Evolutionary conservation across 2,329 filamentous ascomycete genomes (phyloP), one percentile per base, ranked within the genome.

Genomic region (Colletotrichum musae): DNA sequence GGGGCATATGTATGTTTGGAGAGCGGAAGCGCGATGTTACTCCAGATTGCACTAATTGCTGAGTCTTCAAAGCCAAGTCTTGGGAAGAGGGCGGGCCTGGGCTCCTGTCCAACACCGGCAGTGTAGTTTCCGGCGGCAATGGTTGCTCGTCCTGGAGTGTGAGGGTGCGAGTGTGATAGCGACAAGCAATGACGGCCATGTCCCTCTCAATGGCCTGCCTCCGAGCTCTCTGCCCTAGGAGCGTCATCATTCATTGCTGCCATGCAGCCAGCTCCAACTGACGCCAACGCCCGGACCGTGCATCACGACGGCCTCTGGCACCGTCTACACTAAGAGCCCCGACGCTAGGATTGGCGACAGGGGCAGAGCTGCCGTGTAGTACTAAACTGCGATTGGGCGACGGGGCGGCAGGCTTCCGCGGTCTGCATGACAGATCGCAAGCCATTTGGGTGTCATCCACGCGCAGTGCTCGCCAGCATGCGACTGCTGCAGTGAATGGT

Each of bases 1-100:
- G 24, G 60, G 21, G 21, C 51, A 61, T 28, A 65, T 67, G 63
- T 28, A 65, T 67, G 63, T 28, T 58, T 28, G 62, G 61, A 39
- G 50, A 67, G 32, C 62, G 56, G 47, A 56, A 67, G 32, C 62
- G 56, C 62, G 66, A 69, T 69, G 62, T 57, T 45, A 69, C 56
- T 54, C 16, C 50, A 59, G 52, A 54, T 56, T 52, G 41, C n/a
- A 50, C 62, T 28, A 6, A 32, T 54, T 47, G 24, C 24, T 43
- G 18, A 28, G 28, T 47, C 26, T 7, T 16, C 24, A 41, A 43
- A 26, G 21, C 15, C 16, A 24, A 15, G 45, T 26, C 12, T 24
- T 32, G 45, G 13, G 13, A 16, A 51, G n/a, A 10, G 28, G 21
- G 45, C 45, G 28, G 21, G 45, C 45, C 24, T 12, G 50, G 13